These are phyloP conservation scores for Penicillium angulare DNA, from an alignment of 495 filamentous ascomycete genomes.

Conservation along the genomic window DNA sequence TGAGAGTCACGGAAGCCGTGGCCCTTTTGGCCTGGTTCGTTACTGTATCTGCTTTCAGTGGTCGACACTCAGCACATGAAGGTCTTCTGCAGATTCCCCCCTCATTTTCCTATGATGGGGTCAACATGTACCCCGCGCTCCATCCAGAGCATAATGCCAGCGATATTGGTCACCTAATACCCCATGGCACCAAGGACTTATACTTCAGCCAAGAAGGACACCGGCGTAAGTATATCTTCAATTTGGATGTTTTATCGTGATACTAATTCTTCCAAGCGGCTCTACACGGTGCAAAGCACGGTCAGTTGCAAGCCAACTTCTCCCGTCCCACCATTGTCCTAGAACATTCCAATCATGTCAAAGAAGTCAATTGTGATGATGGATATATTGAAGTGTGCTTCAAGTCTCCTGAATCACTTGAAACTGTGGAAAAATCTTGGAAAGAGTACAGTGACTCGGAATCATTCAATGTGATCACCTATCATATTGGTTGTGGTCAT, in stretches of 20 bases:
- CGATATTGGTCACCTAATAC: neutral
- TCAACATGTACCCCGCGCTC: slow-evolving; percentile 1
- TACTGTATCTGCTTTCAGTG: neutral
- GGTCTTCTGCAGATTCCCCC: slow-evolving; percentile 1
- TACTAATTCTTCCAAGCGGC: neutral
- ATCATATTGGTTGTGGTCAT: slow-evolving; percentile 1
- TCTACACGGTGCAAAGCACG: slow-evolving; percentile 7
- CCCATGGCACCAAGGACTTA: neutral
- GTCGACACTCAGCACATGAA: neutral
- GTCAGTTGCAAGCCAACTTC: neutral
- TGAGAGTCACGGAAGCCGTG: too few species aligned
- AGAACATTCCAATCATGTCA: slow-evolving; percentile 2
- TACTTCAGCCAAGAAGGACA: slow-evolving; percentile 7
- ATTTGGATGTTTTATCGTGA: neutral
- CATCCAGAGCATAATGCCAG: neutral
- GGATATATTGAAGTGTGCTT: slow-evolving; percentile 2
- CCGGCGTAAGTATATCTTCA: neutral
- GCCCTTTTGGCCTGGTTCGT: too few species aligned
- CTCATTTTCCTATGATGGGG: neutral
- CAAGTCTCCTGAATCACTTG: neutral
- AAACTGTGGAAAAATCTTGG: neutral
- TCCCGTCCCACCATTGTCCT: neutral
- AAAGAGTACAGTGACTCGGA: neutral
- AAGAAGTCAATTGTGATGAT: neutral
- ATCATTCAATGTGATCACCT: slow-evolving; percentile 2